phyloP scores from a whole-genome alignment of 495 filamentous ascomycete genomes.

The Neurospora intermedia region DNA sequence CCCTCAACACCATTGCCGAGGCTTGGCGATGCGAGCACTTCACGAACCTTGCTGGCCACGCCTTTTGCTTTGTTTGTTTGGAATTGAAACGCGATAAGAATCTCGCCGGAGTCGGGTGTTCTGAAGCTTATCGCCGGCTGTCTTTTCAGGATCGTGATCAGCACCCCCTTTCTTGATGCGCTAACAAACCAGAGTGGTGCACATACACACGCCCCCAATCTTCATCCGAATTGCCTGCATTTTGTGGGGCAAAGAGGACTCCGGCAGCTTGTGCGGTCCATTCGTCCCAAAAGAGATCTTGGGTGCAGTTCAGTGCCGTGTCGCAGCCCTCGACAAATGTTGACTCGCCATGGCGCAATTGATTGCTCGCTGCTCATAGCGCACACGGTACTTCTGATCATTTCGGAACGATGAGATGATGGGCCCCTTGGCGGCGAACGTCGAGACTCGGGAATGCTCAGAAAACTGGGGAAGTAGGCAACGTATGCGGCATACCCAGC shows the following conservation, averaged over 20 bases:
- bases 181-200: not conserved
- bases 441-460: not conserved
- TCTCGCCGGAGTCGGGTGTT: not conserved
- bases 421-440: not conserved
- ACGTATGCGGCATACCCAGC: not conserved
- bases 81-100: not conserved
- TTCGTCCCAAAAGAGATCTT: not conserved
- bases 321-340: not conserved
- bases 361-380: not conserved
- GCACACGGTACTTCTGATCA: not conserved
- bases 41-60: not conserved
- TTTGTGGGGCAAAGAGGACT: not conserved
- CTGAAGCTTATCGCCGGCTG: not conserved
- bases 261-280: not conserved
- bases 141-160: not conserved
- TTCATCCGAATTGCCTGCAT: not conserved
- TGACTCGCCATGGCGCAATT: not conserved
- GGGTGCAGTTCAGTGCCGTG: not conserved
- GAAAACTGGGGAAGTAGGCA: not conserved
- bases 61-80: not conserved
- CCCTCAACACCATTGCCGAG: not conserved
- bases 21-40: not conserved
- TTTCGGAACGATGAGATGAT: not conserved
- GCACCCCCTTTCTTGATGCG: not conserved
- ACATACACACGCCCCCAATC: not conserved